Percentiles rank a stretch among this genome's conserved stretches.
phyloP scores from a whole-genome alignment of 768 basidiomycete genomes.

The Kwoniella shandongensis region DNA sequence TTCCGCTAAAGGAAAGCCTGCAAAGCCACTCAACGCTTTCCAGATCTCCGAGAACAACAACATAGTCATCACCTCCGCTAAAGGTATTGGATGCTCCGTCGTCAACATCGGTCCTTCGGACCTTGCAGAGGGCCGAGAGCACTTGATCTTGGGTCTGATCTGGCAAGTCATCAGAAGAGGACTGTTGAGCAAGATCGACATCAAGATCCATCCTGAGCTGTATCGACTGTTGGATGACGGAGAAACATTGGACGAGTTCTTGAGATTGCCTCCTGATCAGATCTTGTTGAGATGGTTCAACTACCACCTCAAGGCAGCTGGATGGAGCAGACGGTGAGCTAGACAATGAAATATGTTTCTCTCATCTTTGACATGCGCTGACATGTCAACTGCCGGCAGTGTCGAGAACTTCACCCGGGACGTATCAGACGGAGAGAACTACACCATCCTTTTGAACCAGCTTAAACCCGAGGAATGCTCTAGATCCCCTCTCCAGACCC shows the following conservation, averaged over 20 bases:
- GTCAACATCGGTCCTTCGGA: conserved; percentile 97
- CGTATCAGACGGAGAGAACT: conserved; percentile 96
- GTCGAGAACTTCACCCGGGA: conserved; percentile 98
- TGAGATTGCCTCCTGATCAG: conserved; percentile 92
- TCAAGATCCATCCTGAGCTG: conserved; percentile 95
- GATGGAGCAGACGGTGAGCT: conserved; percentile 78
- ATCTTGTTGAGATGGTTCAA: conserved; percentile 99
- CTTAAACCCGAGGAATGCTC: conserved; percentile 93
- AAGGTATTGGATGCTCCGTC: conserved; percentile 96
- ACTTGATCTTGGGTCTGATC: conserved; percentile 94
- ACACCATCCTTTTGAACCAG: conserved; percentile 92
- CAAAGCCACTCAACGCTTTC: conserved; percentile 86
- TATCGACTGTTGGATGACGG: conserved; percentile 95
- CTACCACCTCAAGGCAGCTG: conserved; percentile 93
- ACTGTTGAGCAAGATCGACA: conserved; percentile 89
- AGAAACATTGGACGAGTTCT: conserved; percentile 93
- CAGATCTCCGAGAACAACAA: conserved; percentile 99
- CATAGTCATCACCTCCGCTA: conserved; percentile 96
- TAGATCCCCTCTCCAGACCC: conserved; percentile 80
- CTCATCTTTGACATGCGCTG: not conserved
- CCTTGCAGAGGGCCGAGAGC: conserved; percentile 87
- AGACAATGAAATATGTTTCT: not conserved
- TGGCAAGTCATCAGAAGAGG: conserved; percentile 98
- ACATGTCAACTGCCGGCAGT: conserved; percentile 55
- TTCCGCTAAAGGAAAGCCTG: conserved; percentile 61